Percentiles rank a stretch among this genome's conserved stretches.
These are phyloP conservation scores for Zymoseptoria ardabiliae DNA, from an alignment of 2,329 filamentous ascomycete genomes.

Conservation along the genomic window DNA sequence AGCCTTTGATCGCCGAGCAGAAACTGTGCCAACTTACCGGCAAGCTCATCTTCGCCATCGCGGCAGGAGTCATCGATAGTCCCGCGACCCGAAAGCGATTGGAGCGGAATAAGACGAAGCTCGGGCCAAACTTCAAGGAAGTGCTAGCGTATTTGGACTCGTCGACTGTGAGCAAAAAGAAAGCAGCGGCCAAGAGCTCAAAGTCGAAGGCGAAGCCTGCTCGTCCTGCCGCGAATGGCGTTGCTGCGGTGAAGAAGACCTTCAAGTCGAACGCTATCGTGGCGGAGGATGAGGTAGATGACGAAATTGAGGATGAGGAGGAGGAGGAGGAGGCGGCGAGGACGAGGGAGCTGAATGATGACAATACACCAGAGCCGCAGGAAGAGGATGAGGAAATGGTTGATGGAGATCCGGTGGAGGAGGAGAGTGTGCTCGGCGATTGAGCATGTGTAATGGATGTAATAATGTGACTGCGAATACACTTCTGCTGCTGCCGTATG, in stretches of 20 bases:
- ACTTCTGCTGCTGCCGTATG: background rate
- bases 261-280: conserved; percentile 35
- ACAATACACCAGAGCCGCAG: conserved; percentile 10
- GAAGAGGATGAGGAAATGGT: conserved; percentile 28
- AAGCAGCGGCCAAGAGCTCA: conserved; percentile 31
- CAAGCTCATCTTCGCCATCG: conserved; percentile 74
- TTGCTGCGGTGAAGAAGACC: conserved; percentile 39
- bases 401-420: conserved; percentile 35
- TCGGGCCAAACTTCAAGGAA: conserved; percentile 81
- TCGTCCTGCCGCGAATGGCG: conserved; percentile 27
- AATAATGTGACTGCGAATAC: background rate
- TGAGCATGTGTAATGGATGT: conserved; percentile 6
- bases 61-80: conserved; percentile 66
- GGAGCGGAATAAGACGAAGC: conserved; percentile 66
- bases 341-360: conserved; percentile 9
- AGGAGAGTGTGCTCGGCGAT: conserved; percentile 38
- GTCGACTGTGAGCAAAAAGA: conserved; percentile 38
- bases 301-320: conserved; percentile 37
- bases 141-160: conserved; percentile 72
- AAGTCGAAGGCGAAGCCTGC: conserved; percentile 12
- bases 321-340: conserved; percentile 33
- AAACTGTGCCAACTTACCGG: conserved; percentile 77
- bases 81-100: conserved; percentile 62
- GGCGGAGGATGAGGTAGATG: conserved; percentile 35
- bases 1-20: conserved; percentile 70